A percentile compares a stretch with the other conserved stretches of the same genome.
Evolutionary conservation across 2,329 filamentous ascomycete species (phyloP).

Genomic region (Fusarium concolor): DNA sequence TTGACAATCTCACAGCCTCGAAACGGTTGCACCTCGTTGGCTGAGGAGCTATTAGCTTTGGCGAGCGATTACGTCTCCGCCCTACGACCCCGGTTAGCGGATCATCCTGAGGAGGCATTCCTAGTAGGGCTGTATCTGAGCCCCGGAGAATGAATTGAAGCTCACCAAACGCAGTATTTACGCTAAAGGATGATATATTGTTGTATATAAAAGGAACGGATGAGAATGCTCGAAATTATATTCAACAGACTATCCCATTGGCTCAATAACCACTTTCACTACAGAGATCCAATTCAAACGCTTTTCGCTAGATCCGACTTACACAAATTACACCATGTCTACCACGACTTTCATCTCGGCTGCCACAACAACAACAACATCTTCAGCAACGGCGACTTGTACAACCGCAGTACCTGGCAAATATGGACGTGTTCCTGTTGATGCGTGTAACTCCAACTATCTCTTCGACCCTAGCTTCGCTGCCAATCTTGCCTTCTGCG

Average conservation of each 20-base stretch:
- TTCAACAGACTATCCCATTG: conserved; percentile 9
- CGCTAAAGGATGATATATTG: background rate
- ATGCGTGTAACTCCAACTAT: conserved; percentile 51
- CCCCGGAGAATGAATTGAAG: conserved; percentile 6
- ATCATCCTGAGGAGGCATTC: background rate
- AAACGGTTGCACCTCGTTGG: conserved; percentile 16
- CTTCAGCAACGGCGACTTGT: conserved; percentile 47
- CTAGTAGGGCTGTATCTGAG: conserved; percentile 10
- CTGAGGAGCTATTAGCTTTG: conserved; percentile 33
- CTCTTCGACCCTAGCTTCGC: conserved; percentile 50
- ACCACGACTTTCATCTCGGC: conserved; percentile 26
- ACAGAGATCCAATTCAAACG: background rate
- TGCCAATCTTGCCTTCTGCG: conserved; percentile 50
- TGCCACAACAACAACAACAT: conserved; percentile 51
- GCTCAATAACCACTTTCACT: background rate
- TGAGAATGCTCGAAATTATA: background rate
- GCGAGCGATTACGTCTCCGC: conserved; percentile 28
- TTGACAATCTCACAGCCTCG: conserved; percentile 9
- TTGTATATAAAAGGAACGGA: conserved; percentile 29
- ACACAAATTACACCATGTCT: conserved; percentile 39
- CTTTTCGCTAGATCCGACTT: background rate
- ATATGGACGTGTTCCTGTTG: conserved; percentile 49
- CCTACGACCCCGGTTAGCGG: conserved; percentile 3
- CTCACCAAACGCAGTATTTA: conserved; percentile 3
- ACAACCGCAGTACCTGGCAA: conserved; percentile 50